Base-by-base conservation (phyloP, 805 yeast species). In the Zygoascus biomembranicola region DNA sequence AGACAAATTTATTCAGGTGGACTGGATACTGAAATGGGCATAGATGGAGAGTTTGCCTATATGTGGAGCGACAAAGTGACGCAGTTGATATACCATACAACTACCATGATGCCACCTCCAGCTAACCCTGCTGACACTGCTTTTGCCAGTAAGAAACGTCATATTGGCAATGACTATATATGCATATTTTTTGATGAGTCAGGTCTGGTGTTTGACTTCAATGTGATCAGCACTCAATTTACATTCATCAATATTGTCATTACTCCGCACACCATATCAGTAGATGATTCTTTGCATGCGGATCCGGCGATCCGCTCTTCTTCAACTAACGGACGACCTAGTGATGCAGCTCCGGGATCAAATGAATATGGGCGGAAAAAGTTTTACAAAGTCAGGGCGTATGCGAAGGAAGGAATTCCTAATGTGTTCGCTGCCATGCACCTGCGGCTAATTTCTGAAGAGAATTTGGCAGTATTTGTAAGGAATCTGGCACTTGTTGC, bases 151-250 rank as follows among this genome's bases (percentile, higher is more conserved):
- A 89, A 88, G 68, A 89, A 89, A 67, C 71, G 90, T 52, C 97
- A 89, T 65, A 85, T 89, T 57, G 97, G 97, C 8, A 89, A 89
- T 69, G 79, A 88, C 64, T 83, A 81, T 66, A 94, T 89, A 53
- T 86, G 84, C 63, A 80, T 89, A 23, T 89, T 77, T 65, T 90
- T 82, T 71, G 87, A 89, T 62, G 96, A 89, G 61, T 80, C 89
- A 1, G 81, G 82, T 0, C 28, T 14, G 11, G 78, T 81, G 2
- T 87, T 86, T 68, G 80, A 84, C 56, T 85, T 87, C 71, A 85
- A 85, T 61, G 67, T 80, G 44, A 79, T 88, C 57, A 77, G 78
- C 65, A 79, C 89, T 11, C 96, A 89, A 68, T 89, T 89, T 74
- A 88, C 85, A 60, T 88, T 88, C 66, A 74, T 90, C 65, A 86